Evolutionary conservation across 2,329 filamentous ascomycete species (phyloP), one percentile per base, ranked within the genome.

Genomic region (Hypoxylon sp.): DNA sequence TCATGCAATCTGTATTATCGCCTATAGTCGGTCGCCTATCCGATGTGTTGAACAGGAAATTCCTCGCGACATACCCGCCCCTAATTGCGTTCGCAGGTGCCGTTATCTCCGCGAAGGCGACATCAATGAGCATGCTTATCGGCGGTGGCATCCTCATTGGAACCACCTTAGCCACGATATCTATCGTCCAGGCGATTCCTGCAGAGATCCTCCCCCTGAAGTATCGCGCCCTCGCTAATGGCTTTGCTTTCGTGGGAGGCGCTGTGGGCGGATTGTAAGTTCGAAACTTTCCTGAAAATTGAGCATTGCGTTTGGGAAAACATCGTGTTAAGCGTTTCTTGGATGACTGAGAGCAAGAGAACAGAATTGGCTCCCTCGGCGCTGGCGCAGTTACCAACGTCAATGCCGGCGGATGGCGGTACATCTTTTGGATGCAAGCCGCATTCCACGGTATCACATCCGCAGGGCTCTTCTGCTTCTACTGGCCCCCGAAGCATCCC

Each of bases 401-500:
- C 11, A 78, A 79, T 56, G 68, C 79, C 0, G 77, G 75, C 0
- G 86, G 86, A 19, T 88, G 86, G 86, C 79, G 86, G 1, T 81
- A 83, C 69, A 87, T 88, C 69, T 88, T 87, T 73, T 88, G 86
- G 86, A 86, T 88, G 13, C 86, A 88, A 75, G 85, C 85, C 1
- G 85, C 79, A 5, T 83, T 87, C 65, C 85, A 87, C 66, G 79
- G 80, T 7, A 75, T 81, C 13, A 85, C 84, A 0, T 79, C 81
- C 1, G 36, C 85, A 0, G 85, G 85, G 2, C 74, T 87, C 32
- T 73, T 87, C 34, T 67, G 81, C 25, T 82, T 84, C 74, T 83
- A 86, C 78, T 80, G 80, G 79, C 82, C 82, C 25, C 79, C 80
- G 2, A 81, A 81, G 67, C 75, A 73, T 48, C 67, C 69, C 5